Conservation (phyloP, 2,329 filamentous ascomycete genomes). For the Fusarium mangiferae region DNA sequence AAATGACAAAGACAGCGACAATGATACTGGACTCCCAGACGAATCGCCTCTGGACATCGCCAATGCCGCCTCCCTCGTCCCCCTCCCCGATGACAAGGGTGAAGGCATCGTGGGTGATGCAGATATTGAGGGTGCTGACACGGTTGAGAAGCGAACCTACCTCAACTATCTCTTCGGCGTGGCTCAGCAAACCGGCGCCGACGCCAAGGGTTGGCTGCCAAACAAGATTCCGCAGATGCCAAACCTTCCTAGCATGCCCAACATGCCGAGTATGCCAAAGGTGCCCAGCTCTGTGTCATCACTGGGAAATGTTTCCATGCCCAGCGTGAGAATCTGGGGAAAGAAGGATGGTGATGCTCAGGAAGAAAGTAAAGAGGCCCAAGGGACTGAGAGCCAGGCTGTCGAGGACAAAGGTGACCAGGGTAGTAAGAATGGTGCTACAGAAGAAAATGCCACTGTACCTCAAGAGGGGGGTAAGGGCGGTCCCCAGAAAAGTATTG, state of each 20-base stretch:
- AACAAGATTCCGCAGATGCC: slow-evolving; percentile 53
- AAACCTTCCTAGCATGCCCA: slow-evolving; percentile 46
- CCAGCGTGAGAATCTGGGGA: slow-evolving; percentile 46
- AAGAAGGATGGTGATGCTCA: slow-evolving; percentile 33
- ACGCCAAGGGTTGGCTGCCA: slow-evolving; percentile 58
- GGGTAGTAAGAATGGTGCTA: not conserved
- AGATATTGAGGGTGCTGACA: slow-evolving; percentile 48
- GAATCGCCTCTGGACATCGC: slow-evolving; percentile 62
- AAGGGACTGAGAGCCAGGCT: not conserved
- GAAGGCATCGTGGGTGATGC: slow-evolving; percentile 46
- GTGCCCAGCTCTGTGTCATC: slow-evolving; percentile 45
- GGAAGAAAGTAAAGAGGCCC: not conserved
- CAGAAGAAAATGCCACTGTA: not conserved
- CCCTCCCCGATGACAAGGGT: slow-evolving; percentile 56
- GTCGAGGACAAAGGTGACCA: not conserved
- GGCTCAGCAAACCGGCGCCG: slow-evolving; percentile 59
- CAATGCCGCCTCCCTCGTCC: slow-evolving; percentile 61
- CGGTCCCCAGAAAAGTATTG: not conserved
- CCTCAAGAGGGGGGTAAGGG: not conserved
- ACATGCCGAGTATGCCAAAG: slow-evolving; percentile 46
- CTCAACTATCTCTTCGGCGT: slow-evolving; percentile 61
- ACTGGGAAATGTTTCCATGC: slow-evolving; percentile 46
- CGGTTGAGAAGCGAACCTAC: slow-evolving; percentile 54
- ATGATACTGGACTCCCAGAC: slow-evolving; percentile 42
- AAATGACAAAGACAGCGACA: slow-evolving; percentile 6